Percentiles rank a stretch among this genome's conserved stretches.
Evolutionary conservation across 2,329 filamentous ascomycete species (phyloP).

Genomic region (Penicillium nordicum): DNA sequence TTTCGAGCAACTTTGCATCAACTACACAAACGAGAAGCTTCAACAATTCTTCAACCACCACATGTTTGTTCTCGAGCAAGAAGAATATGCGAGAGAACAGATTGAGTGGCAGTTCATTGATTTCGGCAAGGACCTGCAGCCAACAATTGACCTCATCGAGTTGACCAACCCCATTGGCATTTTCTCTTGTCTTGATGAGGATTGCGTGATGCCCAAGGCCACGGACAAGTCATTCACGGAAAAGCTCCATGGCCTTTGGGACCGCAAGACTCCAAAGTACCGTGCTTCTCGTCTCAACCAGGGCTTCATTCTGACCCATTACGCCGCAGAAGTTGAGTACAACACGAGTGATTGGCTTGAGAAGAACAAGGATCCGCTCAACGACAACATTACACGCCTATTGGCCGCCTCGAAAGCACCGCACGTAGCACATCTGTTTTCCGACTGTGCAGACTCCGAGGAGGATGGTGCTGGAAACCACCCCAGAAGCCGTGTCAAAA

Average conservation of each 20-base stretch:
- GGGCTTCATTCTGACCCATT: conserved; percentile 94
- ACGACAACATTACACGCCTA: conserved; percentile 91
- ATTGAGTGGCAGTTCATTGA: conserved; percentile 99
- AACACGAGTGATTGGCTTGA: conserved; percentile 92
- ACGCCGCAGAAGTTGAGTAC: conserved; percentile 96
- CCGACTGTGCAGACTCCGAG: conserved; percentile 79
- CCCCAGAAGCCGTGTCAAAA: conserved; percentile 80
- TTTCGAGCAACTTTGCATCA: conserved; percentile 98
- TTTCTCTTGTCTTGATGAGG: conserved; percentile 96
- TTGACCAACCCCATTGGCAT: conserved; percentile 95
- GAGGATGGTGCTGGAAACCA: conserved; percentile 62
- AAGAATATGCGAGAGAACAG: conserved; percentile 94
- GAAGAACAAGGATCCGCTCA: conserved; percentile 98
- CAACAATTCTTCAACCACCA: conserved; percentile 99
- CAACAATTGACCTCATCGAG: conserved; percentile 96
- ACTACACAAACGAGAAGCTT: conserved; percentile 98
- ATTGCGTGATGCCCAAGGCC: conserved; percentile 98
- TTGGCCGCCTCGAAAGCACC: conserved; percentile 76
- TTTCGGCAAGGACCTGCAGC: conserved; percentile 93
- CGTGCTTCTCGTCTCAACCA: conserved; percentile 80
- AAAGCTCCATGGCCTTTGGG: conserved; percentile 95
- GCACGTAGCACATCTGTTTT: conserved; percentile 80
- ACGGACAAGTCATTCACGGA: conserved; percentile 97
- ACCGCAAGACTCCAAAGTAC: conserved; percentile 93
- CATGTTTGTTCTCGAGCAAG: conserved; percentile 98